Percentiles rank a stretch among this genome's conserved stretches.
These are phyloP conservation scores for Flagelloscypha sp. DNA, from an alignment of 768 basidiomycete species.

Conservation along the genomic window DNA sequence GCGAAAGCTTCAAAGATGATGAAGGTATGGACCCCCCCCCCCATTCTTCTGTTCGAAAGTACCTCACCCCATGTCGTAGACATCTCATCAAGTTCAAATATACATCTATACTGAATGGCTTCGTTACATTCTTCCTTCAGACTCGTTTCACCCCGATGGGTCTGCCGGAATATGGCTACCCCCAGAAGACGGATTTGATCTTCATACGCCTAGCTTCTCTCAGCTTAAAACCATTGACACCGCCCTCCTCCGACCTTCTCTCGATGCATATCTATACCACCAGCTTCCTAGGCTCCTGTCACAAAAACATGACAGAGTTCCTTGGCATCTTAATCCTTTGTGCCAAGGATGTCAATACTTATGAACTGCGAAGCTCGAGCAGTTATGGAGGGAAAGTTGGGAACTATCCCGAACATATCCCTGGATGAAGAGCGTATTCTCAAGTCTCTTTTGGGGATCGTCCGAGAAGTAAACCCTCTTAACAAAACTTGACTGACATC, in stretches of 20 bases:
- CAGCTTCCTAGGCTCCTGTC: constrained; percentile 33
- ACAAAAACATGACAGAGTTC: constrained; percentile 23
- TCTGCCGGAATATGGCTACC: constrained; percentile 41
- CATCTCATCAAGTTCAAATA: constrained; percentile 44
- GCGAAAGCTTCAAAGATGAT: constrained; percentile 40
- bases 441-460: constrained; percentile 27
- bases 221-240: constrained; percentile 33
- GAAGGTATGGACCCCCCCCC: constrained; percentile 26
- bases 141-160: constrained; percentile 25
- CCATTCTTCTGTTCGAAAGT: neutral
- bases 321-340: constrained; percentile 44
- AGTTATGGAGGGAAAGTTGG: constrained; percentile 28
- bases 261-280: constrained; percentile 36
- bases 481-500: constrained; percentile 29
- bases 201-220: constrained; percentile 22
- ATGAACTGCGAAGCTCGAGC: constrained; percentile 26
- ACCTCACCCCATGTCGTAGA: constrained; percentile 18
- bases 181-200: constrained; percentile 27
- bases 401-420: constrained; percentile 41
- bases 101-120: constrained; percentile 44
- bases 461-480: constrained; percentile 6
- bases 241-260: constrained; percentile 29
- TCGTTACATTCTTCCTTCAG: constrained; percentile 25
- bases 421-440: constrained; percentile 34
- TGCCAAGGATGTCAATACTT: constrained; percentile 37